Base-by-base conservation (phyloP, 2,329 filamentous ascomycete species). In the Paracamarosporium sp. region DNA sequence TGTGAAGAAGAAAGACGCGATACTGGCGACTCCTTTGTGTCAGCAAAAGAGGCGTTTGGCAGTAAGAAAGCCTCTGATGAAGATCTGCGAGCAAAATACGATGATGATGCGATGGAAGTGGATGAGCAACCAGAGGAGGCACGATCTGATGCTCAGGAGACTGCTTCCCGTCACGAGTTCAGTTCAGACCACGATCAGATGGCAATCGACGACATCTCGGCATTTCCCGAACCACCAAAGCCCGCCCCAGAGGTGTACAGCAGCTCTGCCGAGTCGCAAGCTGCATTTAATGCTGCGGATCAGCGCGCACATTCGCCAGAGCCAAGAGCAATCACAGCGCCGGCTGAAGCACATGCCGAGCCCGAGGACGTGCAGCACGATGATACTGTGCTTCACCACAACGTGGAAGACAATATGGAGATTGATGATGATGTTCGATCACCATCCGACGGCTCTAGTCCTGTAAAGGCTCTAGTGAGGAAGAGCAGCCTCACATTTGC, bases 401-500 rank as follows among this genome's bases (percentile, higher is more conserved):
- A 69, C 3, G 60, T 71, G 8, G 73, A 77, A 22, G 74, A 78
- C 25, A 72, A 78, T 13, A 76, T 79, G 66, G 77, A 78, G 15
- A 65, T 73, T 45, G 83, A 85, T 36, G 85, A 85, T 54, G 85
- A 85, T 59, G 78, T 78, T 22, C 80, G 82, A 59, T 90, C 88
- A 3, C 85, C 85, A 15, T 91, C 89, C 2, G 89, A 91, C 46
- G 83, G 81, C 0, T 92, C 90, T 0, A 93, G 90, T 65, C 91
- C 91, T 0, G 87, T 90, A 47, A 85, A 91, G 64, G 90, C 90
- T 1, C 82, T 91, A 28, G 85, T 96, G 64, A 89, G 94, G 59
- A 98, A 98, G 82, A 97, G 93, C 78, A 98, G 94, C 74, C 84
- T 99, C 59, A 96, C 91, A 57, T 98, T 99, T 78, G 92, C 95